phyloP scores from a whole-genome alignment of 2,329 filamentous ascomycete genomes.

The Fusarium longipes region DNA sequence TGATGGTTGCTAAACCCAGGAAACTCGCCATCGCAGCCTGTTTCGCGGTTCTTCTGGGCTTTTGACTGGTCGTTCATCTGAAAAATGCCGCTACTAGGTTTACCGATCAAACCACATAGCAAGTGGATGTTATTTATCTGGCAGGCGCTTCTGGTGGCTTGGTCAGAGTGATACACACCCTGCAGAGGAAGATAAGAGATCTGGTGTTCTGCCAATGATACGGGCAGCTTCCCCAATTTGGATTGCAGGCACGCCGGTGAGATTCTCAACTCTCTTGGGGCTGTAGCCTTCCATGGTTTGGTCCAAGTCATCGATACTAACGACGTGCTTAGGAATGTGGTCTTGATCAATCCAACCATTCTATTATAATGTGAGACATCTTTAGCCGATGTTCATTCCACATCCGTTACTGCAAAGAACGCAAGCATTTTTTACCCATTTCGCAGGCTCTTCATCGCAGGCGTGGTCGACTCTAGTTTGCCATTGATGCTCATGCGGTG shows the following conservation, averaged over 20 bases:
- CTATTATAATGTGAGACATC: too few relatives aligned
- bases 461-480: constrained; percentile 5
- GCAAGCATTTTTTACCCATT: constrained; percentile 4
- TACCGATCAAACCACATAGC: not conserved
- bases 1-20: not conserved
- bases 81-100: not conserved
- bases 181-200: not conserved
- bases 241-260: not conserved
- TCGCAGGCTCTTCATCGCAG: not conserved
- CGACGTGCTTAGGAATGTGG: not conserved
- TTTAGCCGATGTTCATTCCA: not conserved
- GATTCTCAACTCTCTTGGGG: not conserved
- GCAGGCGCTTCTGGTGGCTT: not conserved
- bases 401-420: constrained; percentile 4
- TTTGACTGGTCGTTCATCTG: constrained; percentile 5
- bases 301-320: not conserved
- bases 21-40: not conserved
- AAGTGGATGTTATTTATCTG: constrained; percentile 1
- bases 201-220: not conserved
- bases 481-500: not conserved
- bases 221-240: not conserved
- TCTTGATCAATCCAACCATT: not conserved
- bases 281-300: not conserved
- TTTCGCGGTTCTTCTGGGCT: not conserved
- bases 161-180: not conserved